phyloP scores from a whole-genome alignment of 2,329 filamentous ascomycete genomes.

The Dactylellina drechsleri region DNA sequence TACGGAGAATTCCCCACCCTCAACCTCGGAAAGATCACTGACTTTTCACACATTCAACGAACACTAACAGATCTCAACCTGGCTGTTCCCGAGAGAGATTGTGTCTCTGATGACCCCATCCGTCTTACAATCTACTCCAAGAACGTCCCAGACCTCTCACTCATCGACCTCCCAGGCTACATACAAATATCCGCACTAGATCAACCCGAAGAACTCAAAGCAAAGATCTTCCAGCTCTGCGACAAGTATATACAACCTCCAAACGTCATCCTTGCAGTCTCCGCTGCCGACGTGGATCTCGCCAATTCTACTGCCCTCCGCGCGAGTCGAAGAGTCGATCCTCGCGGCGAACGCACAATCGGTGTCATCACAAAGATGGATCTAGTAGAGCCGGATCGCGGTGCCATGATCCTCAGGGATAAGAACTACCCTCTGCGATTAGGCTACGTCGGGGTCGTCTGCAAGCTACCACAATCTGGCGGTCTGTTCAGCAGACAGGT shows the following conservation, averaged over 20 bases:
- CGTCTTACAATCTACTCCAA: slow-evolving; percentile 95
- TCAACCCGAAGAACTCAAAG: slow-evolving; percentile 89
- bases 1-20: slow-evolving; percentile 97
- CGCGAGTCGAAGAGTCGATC: slow-evolving; percentile 90
- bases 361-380: slow-evolving; percentile 99
- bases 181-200: slow-evolving; percentile 94
- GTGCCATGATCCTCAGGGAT: slow-evolving; percentile 81
- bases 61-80: slow-evolving; percentile 94
- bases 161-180: slow-evolving; percentile 96
- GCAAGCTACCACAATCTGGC: slow-evolving; percentile 77
- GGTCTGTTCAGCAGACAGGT: slow-evolving; percentile 77
- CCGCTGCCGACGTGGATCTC: slow-evolving; percentile 94
- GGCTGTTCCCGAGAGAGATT: slow-evolving; percentile 88
- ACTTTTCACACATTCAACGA: slow-evolving; percentile 90
- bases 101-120: slow-evolving; percentile 95
- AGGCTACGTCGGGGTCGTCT: slow-evolving; percentile 95
- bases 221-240: slow-evolving; percentile 94
- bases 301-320: slow-evolving; percentile 94
- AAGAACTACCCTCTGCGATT: slow-evolving; percentile 93
- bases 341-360: slow-evolving; percentile 92
- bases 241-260: slow-evolving; percentile 98
- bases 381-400: slow-evolving; percentile 84
- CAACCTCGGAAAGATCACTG: slow-evolving; percentile 86
- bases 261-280: slow-evolving; percentile 96
- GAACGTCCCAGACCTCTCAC: slow-evolving; percentile 90